Base-by-base conservation (phyloP, 345 rosid genomes). In the Hibiscus syriacus region DNA sequence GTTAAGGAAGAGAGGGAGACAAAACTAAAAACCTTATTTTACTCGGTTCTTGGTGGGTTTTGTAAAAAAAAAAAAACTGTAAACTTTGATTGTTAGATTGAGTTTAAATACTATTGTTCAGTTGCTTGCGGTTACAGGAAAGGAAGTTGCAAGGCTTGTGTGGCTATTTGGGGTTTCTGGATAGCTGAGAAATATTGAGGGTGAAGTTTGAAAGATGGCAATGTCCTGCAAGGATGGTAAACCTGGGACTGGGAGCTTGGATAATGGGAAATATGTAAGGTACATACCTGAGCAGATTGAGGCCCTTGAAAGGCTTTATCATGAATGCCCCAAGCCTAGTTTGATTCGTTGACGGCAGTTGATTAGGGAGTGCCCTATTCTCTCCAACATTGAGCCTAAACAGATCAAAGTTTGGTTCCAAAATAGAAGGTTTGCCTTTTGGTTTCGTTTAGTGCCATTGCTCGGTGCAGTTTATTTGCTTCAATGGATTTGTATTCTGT, bases 401-500 rank as follows among this genome's bases (percentile, higher is more conserved):
- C 99, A 95, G 80, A 95, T 95, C 83, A 95, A 95, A 86, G 99
- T 95, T 30, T 95, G 98, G 99, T 95, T 95, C 84, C 99, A 95
- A 66, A 95, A 95, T 82, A 82, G 99, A 79, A 95, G 98, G 99
- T 95, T 78, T 55, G 25, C 8, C 49, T 29, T 27, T 23, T 69
- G 54, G n/a, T 17, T 70, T 66, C 36, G 16, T 64, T 26, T 6
- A 8, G n/a, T 23, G 68, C 8, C 55, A 27, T 12, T 46, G 23
- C 20, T 64, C 16, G 8, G 2, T 16, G 19, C 38, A 14, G 7
- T 43, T 43, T 63, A 16, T 43, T 16, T 26, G 23, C 14, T 63
- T 63, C 53, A 63, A 63, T 41, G 20, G 6, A 45, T 38, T 38
- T 22, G 30, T 38, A 0, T 14, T 41, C 32, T 3, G 16, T 45